A percentile compares a stretch with the other conserved stretches of the same genome.
phyloP scores from a whole-genome alignment of 192 early-diverging fungal genomes.

The Paraglomus brasilianum region DNA sequence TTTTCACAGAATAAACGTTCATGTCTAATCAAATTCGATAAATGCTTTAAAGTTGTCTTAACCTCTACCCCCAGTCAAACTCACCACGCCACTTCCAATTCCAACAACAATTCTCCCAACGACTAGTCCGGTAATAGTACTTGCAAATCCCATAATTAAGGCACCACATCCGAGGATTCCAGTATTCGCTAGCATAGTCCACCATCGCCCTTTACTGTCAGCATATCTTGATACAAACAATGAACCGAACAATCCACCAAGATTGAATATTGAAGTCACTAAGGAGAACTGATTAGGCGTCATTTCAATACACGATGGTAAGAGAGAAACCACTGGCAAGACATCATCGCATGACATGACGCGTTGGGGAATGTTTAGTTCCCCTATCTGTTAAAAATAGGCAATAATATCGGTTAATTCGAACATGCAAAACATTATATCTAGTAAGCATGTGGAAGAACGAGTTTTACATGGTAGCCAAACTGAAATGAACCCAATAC shows the following conservation, averaged over 20 bases:
- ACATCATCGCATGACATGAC: slow-evolving; percentile 48
- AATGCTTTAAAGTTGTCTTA: neutral
- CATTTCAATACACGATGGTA: slow-evolving; percentile 72
- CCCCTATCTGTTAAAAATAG: slow-evolving; percentile 52
- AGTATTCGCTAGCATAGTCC: slow-evolving; percentile 67
- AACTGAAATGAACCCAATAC: slow-evolving; percentile 55
- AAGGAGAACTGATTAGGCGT: slow-evolving; percentile 55
- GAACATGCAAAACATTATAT: too few species aligned
- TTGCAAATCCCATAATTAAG: slow-evolving; percentile 59
- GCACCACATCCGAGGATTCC: slow-evolving; percentile 62
- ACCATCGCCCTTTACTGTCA: slow-evolving; percentile 68
- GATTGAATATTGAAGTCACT: slow-evolving; percentile 56
- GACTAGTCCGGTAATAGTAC: slow-evolving; percentile 45
- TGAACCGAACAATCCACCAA: slow-evolving; percentile 79
- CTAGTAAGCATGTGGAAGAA: too few species aligned
- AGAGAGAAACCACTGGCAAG: slow-evolving; percentile 35
- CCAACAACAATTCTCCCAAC: slow-evolving; percentile 75
- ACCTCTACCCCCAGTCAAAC: neutral
- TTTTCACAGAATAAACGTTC: neutral
- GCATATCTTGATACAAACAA: slow-evolving; percentile 61
- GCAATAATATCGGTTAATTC: too few species aligned
- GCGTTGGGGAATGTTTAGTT: slow-evolving; percentile 55
- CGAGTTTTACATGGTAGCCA: slow-evolving; percentile 49
- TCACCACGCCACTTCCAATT: slow-evolving; percentile 69
- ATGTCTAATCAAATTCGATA: neutral